Evolutionary conservation across 1,284 basidiomycete species (phyloP).

Genomic region (Leccinum fuscescens): DNA sequence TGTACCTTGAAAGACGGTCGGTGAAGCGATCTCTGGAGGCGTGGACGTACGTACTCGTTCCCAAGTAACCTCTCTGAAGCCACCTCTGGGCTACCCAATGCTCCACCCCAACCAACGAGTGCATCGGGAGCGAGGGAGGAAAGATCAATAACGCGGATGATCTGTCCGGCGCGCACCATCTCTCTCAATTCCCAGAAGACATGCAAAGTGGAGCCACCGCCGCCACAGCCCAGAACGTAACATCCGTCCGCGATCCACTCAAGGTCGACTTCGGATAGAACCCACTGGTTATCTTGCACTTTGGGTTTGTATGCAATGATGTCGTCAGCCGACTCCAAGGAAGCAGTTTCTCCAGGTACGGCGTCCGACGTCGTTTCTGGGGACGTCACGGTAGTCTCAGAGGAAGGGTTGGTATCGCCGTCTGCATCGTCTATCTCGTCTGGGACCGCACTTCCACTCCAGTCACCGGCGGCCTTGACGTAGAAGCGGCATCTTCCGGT

Average conservation of each 20-base stretch:
- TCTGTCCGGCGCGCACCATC: conserved; percentile 44
- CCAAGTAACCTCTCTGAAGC: conserved; percentile 37
- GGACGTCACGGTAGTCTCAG: conserved; percentile 7
- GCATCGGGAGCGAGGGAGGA: conserved; percentile 26
- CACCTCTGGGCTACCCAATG: conserved; percentile 39
- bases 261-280: conserved; percentile 39
- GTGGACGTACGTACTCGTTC: conserved; percentile 38
- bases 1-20: conserved; percentile 23
- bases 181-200: conserved; percentile 48
- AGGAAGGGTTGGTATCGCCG: not conserved
- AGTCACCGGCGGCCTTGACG: conserved; percentile 54
- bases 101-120: conserved; percentile 38
- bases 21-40: not conserved
- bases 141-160: conserved; percentile 41
- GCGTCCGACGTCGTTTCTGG: conserved; percentile 2
- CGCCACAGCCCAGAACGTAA: conserved; percentile 53
- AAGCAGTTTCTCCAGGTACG: not conserved
- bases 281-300: conserved; percentile 37
- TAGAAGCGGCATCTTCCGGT: conserved; percentile 43
- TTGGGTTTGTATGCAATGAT: conserved; percentile 37
- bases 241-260: conserved; percentile 56
- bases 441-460: conserved; percentile 29
- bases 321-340: conserved; percentile 15
- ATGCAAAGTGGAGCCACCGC: conserved; percentile 51
- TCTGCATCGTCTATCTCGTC: conserved; percentile 22